Percentiles rank a stretch among this genome's conserved stretches.
These are phyloP conservation scores for Phytophthora tubulina DNA, from an alignment of 352 stramenopile species.

Conservation along the genomic window DNA sequence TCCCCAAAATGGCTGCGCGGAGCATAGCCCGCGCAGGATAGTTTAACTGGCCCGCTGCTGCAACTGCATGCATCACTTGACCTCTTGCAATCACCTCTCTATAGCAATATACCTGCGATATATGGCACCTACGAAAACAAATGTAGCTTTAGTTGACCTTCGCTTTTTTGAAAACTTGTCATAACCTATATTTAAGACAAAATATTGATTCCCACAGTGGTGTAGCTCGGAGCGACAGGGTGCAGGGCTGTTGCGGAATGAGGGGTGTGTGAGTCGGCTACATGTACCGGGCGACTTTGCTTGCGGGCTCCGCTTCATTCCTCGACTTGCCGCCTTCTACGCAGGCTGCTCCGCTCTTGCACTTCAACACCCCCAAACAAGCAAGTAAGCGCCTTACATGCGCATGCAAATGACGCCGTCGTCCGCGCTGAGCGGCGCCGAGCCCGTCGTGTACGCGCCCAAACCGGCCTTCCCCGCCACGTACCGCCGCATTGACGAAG, in stretches of 20 bases:
- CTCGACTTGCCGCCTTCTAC: slow-evolving; percentile 29
- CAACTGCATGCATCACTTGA: slow-evolving; percentile 8
- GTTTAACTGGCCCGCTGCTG: slow-evolving; percentile 3
- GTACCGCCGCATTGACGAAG: slow-evolving; percentile 35
- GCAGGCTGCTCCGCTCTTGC: slow-evolving; percentile 19
- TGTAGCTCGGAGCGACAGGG: slow-evolving; percentile 36
- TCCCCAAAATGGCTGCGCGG: slow-evolving; percentile 2
- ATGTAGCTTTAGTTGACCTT: no score
- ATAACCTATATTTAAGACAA: neutral
- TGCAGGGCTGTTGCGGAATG: slow-evolving; percentile 33
- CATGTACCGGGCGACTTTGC: neutral
- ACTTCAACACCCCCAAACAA: slow-evolving; percentile 27
- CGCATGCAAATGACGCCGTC: slow-evolving; percentile 51
- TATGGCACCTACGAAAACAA: neutral
- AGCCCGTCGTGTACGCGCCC: slow-evolving; percentile 43
- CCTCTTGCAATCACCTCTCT: neutral
- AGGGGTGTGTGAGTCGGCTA: slow-evolving; percentile 22
- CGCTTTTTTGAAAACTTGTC: neutral
- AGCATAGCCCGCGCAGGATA: neutral
- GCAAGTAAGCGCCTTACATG: slow-evolving; percentile 35
- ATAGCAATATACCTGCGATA: neutral
- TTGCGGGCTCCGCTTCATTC: slow-evolving; percentile 21
- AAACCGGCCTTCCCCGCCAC: slow-evolving; percentile 27
- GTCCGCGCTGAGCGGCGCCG: slow-evolving; percentile 24
- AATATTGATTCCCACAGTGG: neutral